Base-by-base conservation (phyloP, 805 yeast species). In the Starmerella geochares region DNA sequence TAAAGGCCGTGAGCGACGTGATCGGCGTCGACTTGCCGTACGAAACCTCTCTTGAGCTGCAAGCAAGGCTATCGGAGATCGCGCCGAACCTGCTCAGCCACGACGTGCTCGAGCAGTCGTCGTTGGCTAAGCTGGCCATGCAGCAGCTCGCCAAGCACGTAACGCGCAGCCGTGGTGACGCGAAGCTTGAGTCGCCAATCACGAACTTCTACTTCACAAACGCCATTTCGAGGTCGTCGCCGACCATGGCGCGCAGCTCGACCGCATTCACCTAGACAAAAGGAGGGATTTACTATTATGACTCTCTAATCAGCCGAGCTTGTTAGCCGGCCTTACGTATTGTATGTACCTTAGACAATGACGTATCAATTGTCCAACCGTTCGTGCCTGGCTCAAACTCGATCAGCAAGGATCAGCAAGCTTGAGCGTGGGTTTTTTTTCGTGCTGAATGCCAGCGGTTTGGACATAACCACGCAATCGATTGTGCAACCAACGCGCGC, bases 241-340 rank as follows among this genome's bases (percentile, higher is more conserved):
- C 86, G 57, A 86, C 94, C 27, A 86, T 85, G 94, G 94, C 94
- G 37, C 81, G 76, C 69, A 83, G 94, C 72, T 79, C 86, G 52
- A 75, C 81, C 48, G 69, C 68, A 33, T 64, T 64, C 51, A 36
- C 40, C 20, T 20, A 39, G 42, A 21, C 33, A 40, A 40, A 40
- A 25, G 23, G 33, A 27, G 44, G 17, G 33, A 16, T 21, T 13
- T 36, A 10, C 20, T 5, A 9, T n/a, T 3, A 37, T 24, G 41
- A 37, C 41, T 37, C 39, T 36, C 39, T 17, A 37, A 24, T n/a
- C 9, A 14, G 29, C 28, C 41, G 29, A n/a, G n/a, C n/a, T 24
- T 13, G 9, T 11, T 20, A 11, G n/a, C 27, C n/a, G 39, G 39
- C 39, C 20, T 36, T 36, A 37, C 24, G 28, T 37, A 37, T 23